Conservation (phyloP, 2,329 filamentous ascomycete genomes). For the Ascochyta lentis region DNA sequence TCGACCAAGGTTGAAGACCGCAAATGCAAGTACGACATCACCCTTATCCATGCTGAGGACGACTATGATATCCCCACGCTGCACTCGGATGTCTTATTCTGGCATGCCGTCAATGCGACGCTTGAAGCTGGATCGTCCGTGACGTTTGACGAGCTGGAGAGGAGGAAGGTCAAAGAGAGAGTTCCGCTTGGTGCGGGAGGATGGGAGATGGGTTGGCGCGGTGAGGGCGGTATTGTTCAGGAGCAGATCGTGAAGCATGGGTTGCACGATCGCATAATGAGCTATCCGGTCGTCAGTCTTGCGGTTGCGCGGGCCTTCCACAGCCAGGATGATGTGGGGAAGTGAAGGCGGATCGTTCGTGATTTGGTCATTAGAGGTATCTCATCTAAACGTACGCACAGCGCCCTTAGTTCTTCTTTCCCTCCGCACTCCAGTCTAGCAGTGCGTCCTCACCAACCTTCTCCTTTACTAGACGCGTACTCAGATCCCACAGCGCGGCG, state of each 20-base stretch:
- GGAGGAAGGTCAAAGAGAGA: slow-evolving; percentile 51
- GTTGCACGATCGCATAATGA: slow-evolving; percentile 65
- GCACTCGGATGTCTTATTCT: slow-evolving; percentile 60
- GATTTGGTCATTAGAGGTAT: neutral
- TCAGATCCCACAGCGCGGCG: slow-evolving; percentile 51
- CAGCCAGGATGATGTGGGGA: slow-evolving; percentile 6
- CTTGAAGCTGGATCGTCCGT: slow-evolving; percentile 38
- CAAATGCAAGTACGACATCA: slow-evolving; percentile 53
- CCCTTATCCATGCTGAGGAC: slow-evolving; percentile 60
- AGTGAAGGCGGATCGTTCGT: neutral
- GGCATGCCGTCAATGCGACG: slow-evolving; percentile 63
- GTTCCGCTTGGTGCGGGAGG: slow-evolving; percentile 57
- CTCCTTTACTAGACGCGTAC: slow-evolving; percentile 49
- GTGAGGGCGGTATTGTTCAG: slow-evolving; percentile 57
- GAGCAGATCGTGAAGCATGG: slow-evolving; percentile 64
- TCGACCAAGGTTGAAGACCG: slow-evolving; percentile 37
- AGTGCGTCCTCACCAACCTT: slow-evolving; percentile 52
- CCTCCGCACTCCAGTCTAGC: slow-evolving; percentile 38
- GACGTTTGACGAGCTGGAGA: slow-evolving; percentile 55
- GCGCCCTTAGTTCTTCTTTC: slow-evolving; percentile 2
- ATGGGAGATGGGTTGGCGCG: slow-evolving; percentile 57
- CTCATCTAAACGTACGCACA: neutral
- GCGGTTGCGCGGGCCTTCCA: slow-evolving; percentile 60
- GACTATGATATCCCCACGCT: slow-evolving; percentile 60
- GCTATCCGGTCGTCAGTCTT: slow-evolving; percentile 60